Percentiles rank a stretch among this genome's conserved stretches.
phyloP scores from a whole-genome alignment of 768 basidiomycete genomes.

The Mycena kentingensis region DNA sequence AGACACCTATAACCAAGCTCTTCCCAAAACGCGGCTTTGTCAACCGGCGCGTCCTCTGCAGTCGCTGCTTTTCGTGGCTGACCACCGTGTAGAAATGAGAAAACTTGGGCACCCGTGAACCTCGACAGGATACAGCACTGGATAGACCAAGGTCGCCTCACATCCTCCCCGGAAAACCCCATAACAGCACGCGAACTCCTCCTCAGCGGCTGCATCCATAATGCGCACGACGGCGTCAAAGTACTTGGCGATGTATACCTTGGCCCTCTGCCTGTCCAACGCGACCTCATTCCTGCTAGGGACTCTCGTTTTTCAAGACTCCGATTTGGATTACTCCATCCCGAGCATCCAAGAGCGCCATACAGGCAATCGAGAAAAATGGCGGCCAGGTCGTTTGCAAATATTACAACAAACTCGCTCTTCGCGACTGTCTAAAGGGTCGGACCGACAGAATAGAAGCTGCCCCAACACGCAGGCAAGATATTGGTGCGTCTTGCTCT shows the following conservation, averaged over 20 bases:
- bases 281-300: slow-evolving; percentile 43
- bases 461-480: slow-evolving; percentile 81
- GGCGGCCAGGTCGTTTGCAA: slow-evolving; percentile 88
- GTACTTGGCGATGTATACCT: slow-evolving; percentile 76
- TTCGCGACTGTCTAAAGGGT: slow-evolving; percentile 77
- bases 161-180: slow-evolving; percentile 74
- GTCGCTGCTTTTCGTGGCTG: slow-evolving; percentile 1
- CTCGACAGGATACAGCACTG: slow-evolving; percentile 87
- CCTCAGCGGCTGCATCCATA: slow-evolving; percentile 85
- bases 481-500: slow-evolving; percentile 58
- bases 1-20: slow-evolving; percentile 87
- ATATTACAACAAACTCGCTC: slow-evolving; percentile 85
- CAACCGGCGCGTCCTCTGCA: slow-evolving; percentile 68
- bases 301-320: slow-evolving; percentile 62
- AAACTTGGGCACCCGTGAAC: slow-evolving; percentile 81
- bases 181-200: slow-evolving; percentile 88
- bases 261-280: background rate
- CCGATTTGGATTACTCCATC: slow-evolving; percentile 82
- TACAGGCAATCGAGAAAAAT: slow-evolving; percentile 75
- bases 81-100: slow-evolving; percentile 55
- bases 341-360: slow-evolving; percentile 84
- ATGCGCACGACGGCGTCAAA: slow-evolving; percentile 90
- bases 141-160: slow-evolving; percentile 83
- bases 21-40: slow-evolving; percentile 95
- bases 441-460: slow-evolving; percentile 71